Percentiles rank a stretch among this genome's conserved stretches.
Evolutionary conservation across 1,139 yeast genomes (phyloP).

Genomic region (Scheffersomyces titani): DNA sequence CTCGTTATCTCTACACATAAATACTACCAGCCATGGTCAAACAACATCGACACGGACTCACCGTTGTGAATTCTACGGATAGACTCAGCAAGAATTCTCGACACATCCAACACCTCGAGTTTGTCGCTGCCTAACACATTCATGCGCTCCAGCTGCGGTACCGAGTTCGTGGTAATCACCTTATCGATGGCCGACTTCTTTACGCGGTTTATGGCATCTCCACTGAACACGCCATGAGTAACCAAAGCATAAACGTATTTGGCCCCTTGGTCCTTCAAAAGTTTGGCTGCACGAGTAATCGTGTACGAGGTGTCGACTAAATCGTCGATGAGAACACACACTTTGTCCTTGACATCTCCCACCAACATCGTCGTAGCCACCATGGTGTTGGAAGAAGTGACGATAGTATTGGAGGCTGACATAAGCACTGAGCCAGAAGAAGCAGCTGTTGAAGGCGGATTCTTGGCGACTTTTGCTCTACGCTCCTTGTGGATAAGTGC

Average conservation of each 20-base stretch:
- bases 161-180: slow-evolving; percentile 88
- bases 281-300: slow-evolving; percentile 85
- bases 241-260: slow-evolving; percentile 80
- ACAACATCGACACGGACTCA: slow-evolving; percentile 90
- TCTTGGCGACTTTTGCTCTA: slow-evolving; percentile 49
- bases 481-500: slow-evolving; percentile 96
- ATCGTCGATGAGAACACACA: slow-evolving; percentile 88
- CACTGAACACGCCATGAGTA: slow-evolving; percentile 92
- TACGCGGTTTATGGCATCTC: slow-evolving; percentile 81
- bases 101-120: slow-evolving; percentile 84
- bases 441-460: slow-evolving; percentile 29
- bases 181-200: slow-evolving; percentile 74
- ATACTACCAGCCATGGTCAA: slow-evolving; percentile 76
- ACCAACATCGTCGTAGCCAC: slow-evolving; percentile 85
- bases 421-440: slow-evolving; percentile 7
- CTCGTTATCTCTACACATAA: neutral
- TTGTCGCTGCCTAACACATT: slow-evolving; percentile 54
- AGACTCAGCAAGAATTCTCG: slow-evolving; percentile 88
- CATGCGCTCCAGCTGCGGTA: slow-evolving; percentile 72
- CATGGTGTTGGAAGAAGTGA: slow-evolving; percentile 17
- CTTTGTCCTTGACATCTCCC: slow-evolving; percentile 84
- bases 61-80: slow-evolving; percentile 96
- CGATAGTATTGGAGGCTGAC: slow-evolving; percentile 2
- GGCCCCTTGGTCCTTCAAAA: slow-evolving; percentile 93
- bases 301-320: slow-evolving; percentile 93